phyloP scores from a whole-genome alignment of 2,329 filamentous ascomycete genomes.

The Colletotrichum liaoningense region DNA sequence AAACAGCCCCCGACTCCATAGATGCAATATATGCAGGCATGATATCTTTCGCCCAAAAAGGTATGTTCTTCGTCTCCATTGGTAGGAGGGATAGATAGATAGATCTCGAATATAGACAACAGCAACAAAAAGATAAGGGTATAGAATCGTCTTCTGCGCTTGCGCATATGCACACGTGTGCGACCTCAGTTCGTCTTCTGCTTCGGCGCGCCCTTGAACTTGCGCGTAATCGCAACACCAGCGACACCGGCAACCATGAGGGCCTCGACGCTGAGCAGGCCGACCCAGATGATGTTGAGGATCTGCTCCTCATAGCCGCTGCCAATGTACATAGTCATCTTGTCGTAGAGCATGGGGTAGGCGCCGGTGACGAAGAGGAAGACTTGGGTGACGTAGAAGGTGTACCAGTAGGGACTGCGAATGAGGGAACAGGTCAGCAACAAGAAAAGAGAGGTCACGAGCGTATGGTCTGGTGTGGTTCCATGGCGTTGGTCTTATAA shows the following conservation, averaged over 20 bases:
- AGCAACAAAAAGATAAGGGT: neutral
- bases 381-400: slow-evolving; percentile 38
- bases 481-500: slow-evolving; percentile 2
- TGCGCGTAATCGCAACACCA: slow-evolving; percentile 44
- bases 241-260: slow-evolving; percentile 56
- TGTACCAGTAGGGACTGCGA: slow-evolving; percentile 38
- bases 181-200: slow-evolving; percentile 24
- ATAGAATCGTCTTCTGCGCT: no score
- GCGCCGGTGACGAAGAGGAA: slow-evolving; percentile 36
- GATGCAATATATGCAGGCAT: neutral
- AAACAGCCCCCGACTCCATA: neutral
- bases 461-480: neutral
- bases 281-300: slow-evolving; percentile 60
- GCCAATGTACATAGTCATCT: slow-evolving; percentile 42
- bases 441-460: neutral
- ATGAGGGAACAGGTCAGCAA: slow-evolving; percentile 2
- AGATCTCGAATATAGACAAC: neutral
- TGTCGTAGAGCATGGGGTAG: slow-evolving; percentile 43
- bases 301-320: slow-evolving; percentile 50
- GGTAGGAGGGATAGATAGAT: neutral
- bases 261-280: slow-evolving; percentile 57
- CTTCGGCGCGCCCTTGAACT: slow-evolving; percentile 37
- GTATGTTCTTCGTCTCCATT: neutral
- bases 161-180: neutral
- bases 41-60: neutral